Base-by-base conservation (phyloP, 768 basidiomycete genomes). In the Collybia sordida region DNA sequence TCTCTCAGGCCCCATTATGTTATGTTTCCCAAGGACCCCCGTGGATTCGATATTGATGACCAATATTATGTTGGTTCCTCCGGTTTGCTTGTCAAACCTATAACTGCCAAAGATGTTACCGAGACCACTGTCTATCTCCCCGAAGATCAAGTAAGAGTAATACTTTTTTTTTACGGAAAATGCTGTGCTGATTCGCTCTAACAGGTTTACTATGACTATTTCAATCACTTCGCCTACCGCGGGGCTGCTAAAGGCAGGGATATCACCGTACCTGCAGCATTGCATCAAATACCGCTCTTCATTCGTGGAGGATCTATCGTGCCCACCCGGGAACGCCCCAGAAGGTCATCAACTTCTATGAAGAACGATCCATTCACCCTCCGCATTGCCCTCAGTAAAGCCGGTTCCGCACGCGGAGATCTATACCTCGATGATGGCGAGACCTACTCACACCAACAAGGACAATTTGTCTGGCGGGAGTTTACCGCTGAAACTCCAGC, bases 351-450 rank as follows among this genome's bases (percentile, higher is more conserved):
- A 0, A 76, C 84, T 0, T 74, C 95, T 36, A 96, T 97, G 90
- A 90, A 86, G 72, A 69, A 75, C 46, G 97, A 99, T 63, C 97
- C 96, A 0, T 92, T 95, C 75, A 98, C 94, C 0, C 79, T 98
- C 34, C 85, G 88, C 48, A 79, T 96, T 19, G 91, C 93, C 0
- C 73, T 96, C 17, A 80, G 79, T 68, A 80, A 82, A 41, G 61
- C 72, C 1, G 71, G 73, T 22, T 61, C 55, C 24, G 95, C 95
- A 0, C 64, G 62, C 1, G 97, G 97, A 31, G 90, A 95, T 61
- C 76, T 99, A 31, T 99, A 98, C 69, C 80, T 96, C 49, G 97
- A 99, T 64, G 97, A 98, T 58, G 97, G 97, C 12, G 88, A 87
- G 45, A 81, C 87, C 0, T 98, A 84, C 67, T 71, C 77, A 4